A percentile compares a stretch with the other conserved stretches of the same genome.
phyloP scores from a whole-genome alignment of 2,329 filamentous ascomycete species.

The Fusarium compactum region DNA sequence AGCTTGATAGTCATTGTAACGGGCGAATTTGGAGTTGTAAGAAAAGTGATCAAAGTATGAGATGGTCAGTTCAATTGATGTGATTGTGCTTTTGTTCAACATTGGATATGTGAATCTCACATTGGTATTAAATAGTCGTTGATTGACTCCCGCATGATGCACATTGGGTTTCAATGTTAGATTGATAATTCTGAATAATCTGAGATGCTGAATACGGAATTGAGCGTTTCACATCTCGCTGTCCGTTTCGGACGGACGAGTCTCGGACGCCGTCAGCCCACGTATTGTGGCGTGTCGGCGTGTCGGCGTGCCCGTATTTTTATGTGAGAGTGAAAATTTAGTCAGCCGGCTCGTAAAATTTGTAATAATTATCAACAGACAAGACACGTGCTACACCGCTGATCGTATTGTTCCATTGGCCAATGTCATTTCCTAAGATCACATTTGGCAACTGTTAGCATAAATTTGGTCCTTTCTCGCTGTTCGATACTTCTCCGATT shows the following conservation, averaged over 20 bases:
- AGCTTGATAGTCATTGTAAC: not conserved
- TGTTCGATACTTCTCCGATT: not conserved
- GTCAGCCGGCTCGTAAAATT: not conserved
- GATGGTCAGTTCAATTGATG: not conserved
- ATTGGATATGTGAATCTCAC: not conserved
- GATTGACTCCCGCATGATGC: not conserved
- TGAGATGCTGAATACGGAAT: not conserved
- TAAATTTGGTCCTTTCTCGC: not conserved
- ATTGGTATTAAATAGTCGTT: not conserved
- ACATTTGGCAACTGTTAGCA: not conserved
- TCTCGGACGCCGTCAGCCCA: not conserved
- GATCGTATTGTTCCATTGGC: not conserved
- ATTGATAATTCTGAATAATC: constrained; percentile 1
- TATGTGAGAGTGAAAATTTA: not conserved
- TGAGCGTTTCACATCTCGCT: not conserved
- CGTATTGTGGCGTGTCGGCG: not conserved
- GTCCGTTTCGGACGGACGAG: not conserved
- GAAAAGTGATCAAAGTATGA: not conserved
- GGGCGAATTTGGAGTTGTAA: too few relatives aligned
- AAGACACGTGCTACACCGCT: not conserved
- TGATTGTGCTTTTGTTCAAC: not conserved
- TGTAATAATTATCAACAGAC: not conserved
- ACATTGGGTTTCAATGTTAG: not conserved
- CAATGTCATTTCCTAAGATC: rapidly evolving
- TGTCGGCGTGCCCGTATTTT: not conserved